Base-by-base conservation (phyloP, 139 green algal species). In the Chlorella sp. region DNA sequence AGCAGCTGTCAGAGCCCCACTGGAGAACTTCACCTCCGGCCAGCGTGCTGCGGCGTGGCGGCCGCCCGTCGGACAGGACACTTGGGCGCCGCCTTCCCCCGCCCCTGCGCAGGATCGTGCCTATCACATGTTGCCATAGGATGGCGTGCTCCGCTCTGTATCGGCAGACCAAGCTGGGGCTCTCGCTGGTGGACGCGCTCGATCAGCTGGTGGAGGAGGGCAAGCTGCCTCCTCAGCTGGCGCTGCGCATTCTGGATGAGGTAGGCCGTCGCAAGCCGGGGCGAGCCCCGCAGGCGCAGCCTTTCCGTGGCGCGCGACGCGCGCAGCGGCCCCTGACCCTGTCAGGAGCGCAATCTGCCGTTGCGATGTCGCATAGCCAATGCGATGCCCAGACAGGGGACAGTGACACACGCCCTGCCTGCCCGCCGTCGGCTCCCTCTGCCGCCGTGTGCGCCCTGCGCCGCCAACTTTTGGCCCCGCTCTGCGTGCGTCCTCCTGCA, bases 181-280 rank as follows among this genome's bases (percentile, higher is more conserved):
- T 91, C 42, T 86, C 76, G 77, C 81, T 95, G 40, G 90, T 95
- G 42, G 90, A 93, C 19, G 92, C 93, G 3, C 85, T 95, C 53
- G 90, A 95, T n/a, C 85, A 82, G 34, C 60, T 95, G 32, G 61
- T 95, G 0, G 88, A 83, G 21, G 85, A 89, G 21, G 90, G 88
- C 18, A 95, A 95, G 77, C 92, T 95, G 32, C 84, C 90, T 12
- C 80, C 81, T 48, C 81, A 91, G 11, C 88, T 95, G 34, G 93
- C 93, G 11, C 81, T 93, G 26, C 87, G 92, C 80, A 86, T 95
- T 0, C 68, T 94, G 3, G 78, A 86, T 3, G 88, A 94, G 92
- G 93, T 95, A 79, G 16, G 83, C 3, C 48, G 48, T 57, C 48
- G 48, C 48, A 57, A 9, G 9, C 48, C 48, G 9, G 48, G 12